Evolutionary conservation across 225 moss, liverwort and hornwort species (phyloP).

Genomic region (Marchantia paleacea): DNA sequence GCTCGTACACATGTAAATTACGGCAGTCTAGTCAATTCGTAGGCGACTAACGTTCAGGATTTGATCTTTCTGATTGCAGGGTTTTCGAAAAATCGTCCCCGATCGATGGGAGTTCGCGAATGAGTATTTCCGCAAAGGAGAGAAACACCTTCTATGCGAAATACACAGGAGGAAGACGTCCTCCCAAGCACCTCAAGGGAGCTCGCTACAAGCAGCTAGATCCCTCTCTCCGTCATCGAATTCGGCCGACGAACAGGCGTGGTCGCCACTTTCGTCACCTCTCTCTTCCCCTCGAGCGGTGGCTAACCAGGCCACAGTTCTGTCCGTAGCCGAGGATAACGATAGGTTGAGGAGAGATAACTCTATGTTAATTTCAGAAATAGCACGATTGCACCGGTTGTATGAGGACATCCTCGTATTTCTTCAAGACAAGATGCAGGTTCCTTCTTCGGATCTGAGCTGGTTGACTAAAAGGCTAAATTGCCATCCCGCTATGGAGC

Average conservation of each 20-base stretch:
- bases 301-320: slow-evolving; percentile 28
- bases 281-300: slow-evolving; percentile 56
- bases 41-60: background rate
- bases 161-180: slow-evolving; percentile 72
- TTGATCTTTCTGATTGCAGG: slow-evolving; percentile 31
- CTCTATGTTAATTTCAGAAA: slow-evolving; percentile 61
- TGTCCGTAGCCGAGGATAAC: slow-evolving; percentile 65
- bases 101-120: slow-evolving; percentile 89
- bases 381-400: slow-evolving; percentile 58
- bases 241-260: slow-evolving; percentile 67
- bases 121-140: slow-evolving; percentile 68
- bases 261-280: slow-evolving; percentile 67
- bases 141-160: slow-evolving; percentile 73
- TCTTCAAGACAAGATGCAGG: slow-evolving; percentile 68
- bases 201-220: slow-evolving; percentile 49
- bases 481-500: slow-evolving; percentile 15
- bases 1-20: too few relatives aligned
- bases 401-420: slow-evolving; percentile 74
- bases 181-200: slow-evolving; percentile 48
- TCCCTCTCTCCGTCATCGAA: slow-evolving; percentile 62
- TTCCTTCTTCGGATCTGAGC: slow-evolving; percentile 53
- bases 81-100: slow-evolving; percentile 78
- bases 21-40: background rate
- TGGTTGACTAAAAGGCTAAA: slow-evolving; percentile 40
- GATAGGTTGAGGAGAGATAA: slow-evolving; percentile 71